Conservation (phyloP, 139 green algal species). For the Zygnema cylindricum region DNA sequence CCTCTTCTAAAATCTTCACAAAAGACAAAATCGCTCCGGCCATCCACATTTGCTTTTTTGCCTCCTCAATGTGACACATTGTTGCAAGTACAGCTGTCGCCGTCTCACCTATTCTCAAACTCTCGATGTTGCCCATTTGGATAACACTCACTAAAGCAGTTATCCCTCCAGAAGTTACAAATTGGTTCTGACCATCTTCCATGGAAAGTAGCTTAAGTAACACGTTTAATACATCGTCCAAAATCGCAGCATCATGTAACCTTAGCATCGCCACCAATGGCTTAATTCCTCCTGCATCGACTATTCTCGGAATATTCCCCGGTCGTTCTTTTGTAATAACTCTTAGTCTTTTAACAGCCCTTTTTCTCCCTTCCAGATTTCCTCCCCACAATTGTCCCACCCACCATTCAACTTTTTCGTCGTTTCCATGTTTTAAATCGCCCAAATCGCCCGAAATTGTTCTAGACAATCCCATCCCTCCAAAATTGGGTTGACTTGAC, state of each 20-base stretch:
- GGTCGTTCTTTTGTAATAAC: background rate
- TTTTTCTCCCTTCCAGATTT: background rate
- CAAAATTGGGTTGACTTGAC: too few relatives aligned
- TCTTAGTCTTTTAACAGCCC: background rate
- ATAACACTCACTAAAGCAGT: conserved; percentile 5
- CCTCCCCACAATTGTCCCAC: background rate
- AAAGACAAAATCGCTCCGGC: conserved; percentile 34
- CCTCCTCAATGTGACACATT: conserved; percentile 12
- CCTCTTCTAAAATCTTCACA: background rate
- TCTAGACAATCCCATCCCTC: background rate
- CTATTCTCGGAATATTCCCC: background rate
- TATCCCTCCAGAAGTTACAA: background rate
- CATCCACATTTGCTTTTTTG: background rate
- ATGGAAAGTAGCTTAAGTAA: conserved; percentile 21
- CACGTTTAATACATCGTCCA: conserved; percentile 1
- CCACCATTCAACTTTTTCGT: too few relatives aligned
- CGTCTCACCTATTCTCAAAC: background rate
- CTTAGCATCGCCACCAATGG: background rate
- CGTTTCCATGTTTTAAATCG: too few relatives aligned
- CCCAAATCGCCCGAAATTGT: too few relatives aligned
- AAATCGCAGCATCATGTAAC: background rate
- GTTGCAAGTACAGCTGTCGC: conserved; percentile 5
- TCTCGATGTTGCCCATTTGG: background rate
- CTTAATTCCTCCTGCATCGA: conserved; percentile 3
- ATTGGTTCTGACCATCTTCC: background rate